Percentiles rank a stretch among this genome's conserved stretches.
phyloP scores from a whole-genome alignment of 73 alveolate species.

The Tetrahymena borealis region DNA sequence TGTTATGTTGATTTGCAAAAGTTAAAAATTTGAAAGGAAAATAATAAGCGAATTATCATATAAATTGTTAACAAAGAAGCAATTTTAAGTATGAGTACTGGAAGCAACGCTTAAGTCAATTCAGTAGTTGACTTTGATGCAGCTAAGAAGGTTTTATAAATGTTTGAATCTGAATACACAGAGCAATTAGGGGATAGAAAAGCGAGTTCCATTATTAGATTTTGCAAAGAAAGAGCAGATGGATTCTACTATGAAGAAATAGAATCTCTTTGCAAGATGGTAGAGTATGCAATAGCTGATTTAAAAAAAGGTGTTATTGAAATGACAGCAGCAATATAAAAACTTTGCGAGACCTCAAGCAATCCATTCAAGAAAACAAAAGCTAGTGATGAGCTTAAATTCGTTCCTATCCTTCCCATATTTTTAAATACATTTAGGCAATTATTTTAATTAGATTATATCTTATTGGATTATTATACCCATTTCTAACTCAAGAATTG shows the following conservation, averaged over 20 bases:
- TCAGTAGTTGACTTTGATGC: neutral
- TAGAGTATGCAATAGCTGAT: conserved; percentile 28
- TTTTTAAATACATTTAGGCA: conserved; percentile 20
- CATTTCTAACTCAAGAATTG: too few relatives aligned
- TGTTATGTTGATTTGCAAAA: neutral
- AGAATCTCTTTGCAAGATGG: conserved; percentile 13
- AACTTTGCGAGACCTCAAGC: conserved; percentile 40
- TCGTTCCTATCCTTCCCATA: conserved; percentile 25
- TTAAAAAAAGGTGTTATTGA: neutral
- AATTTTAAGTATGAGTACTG: neutral
- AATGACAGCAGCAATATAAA: conserved; percentile 38
- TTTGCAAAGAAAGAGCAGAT: conserved; percentile 31
- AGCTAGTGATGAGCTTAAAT: conserved; percentile 36
- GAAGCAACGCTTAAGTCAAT: neutral
- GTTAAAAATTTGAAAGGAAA: neutral
- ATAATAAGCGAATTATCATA: neutral
- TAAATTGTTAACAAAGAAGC: too few relatives aligned
- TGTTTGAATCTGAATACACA: conserved; percentile 35
- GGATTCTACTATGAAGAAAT: conserved; percentile 35
- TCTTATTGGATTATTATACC: too few relatives aligned
- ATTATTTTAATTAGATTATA: neutral
- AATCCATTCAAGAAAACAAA: conserved; percentile 27
- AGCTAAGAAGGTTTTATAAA: conserved; percentile 17
- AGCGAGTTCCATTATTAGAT: conserved; percentile 26
- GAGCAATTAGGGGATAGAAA: conserved; percentile 33